Conservation (phyloP, 2,329 filamentous ascomycete genomes). For the Xylaria sp. region DNA sequence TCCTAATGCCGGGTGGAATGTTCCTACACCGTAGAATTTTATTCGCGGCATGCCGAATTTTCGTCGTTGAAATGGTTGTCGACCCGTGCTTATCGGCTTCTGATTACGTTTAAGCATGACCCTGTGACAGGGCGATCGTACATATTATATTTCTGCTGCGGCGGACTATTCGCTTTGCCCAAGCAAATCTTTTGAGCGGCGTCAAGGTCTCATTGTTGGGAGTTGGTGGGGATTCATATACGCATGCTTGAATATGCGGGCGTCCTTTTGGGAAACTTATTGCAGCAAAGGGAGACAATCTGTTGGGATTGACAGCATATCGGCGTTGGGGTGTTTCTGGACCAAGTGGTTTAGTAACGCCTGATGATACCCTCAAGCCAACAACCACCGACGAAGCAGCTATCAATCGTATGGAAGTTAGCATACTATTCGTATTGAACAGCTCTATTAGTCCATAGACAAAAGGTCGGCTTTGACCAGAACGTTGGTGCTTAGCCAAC, state of each 20-base stretch:
- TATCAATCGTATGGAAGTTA: background rate
- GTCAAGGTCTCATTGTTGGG: constrained; percentile 18
- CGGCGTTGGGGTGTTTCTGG: constrained; percentile 42
- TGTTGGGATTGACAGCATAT: constrained; percentile 22
- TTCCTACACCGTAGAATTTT: constrained; percentile 30
- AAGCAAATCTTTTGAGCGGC: constrained; percentile 19
- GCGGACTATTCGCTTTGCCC: constrained; percentile 33
- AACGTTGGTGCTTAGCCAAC: constrained; percentile 14
- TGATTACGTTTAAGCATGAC: constrained; percentile 37
- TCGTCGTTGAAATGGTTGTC: constrained; percentile 23
- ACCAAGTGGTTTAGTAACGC: constrained; percentile 44
- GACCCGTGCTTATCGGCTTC: constrained; percentile 34
- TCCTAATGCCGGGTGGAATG: constrained; percentile 25
- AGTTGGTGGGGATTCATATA: constrained; percentile 24
- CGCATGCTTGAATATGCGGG: constrained; percentile 24
- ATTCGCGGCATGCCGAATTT: constrained; percentile 3
- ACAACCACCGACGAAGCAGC: constrained; percentile 4
- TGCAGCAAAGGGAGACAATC: constrained; percentile 26
- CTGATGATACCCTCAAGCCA: constrained; percentile 41
- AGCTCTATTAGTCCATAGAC: constrained; percentile 23
- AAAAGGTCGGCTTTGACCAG: constrained; percentile 9
- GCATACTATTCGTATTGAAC: constrained; percentile 12
- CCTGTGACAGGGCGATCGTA: constrained; percentile 33
- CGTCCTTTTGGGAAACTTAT: constrained; percentile 22
- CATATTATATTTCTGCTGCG: constrained; percentile 37